Percentiles rank a stretch among this genome's conserved stretches.
Conservation (phyloP, 192 early-diverging fungal genomes). For the Backusella parvicylindrica region DNA sequence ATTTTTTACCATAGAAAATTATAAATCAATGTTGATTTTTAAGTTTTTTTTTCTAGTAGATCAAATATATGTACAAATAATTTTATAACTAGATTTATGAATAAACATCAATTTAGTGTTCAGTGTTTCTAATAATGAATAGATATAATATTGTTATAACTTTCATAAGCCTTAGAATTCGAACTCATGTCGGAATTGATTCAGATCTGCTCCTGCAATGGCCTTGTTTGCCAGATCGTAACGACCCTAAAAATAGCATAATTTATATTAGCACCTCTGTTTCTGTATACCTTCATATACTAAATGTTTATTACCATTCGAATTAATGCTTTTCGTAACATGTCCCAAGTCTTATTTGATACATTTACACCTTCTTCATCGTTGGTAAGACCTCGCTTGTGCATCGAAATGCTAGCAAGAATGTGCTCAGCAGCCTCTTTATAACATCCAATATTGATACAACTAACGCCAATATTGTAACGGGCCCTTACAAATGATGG, state of each 20-base stretch:
- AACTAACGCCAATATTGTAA: constrained; percentile 93
- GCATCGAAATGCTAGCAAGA: constrained; percentile 70
- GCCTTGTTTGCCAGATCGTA: constrained; percentile 53
- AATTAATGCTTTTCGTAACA: constrained; percentile 51
- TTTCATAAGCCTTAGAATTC: constrained; percentile 42
- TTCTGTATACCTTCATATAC: neutral
- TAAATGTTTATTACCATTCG: constrained; percentile 42
- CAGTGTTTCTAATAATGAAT: neutral
- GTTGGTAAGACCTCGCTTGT: constrained; percentile 13
- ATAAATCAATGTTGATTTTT: too few species aligned
- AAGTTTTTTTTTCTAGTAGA: neutral
- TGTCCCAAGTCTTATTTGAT: constrained; percentile 60
- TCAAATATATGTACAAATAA: neutral
- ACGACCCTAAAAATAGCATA: constrained; percentile 39
- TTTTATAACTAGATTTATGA: neutral
- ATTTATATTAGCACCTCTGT: neutral
- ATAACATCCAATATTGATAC: constrained; percentile 91
- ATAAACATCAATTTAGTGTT: neutral
- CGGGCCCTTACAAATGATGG: constrained; percentile 94
- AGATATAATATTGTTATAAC: neutral
- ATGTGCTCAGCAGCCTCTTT: constrained; percentile 93
- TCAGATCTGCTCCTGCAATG: constrained; percentile 40
- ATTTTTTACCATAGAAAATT: neutral
- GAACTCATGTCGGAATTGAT: constrained; percentile 55
- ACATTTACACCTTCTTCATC: constrained; percentile 49